Evolutionary conservation across 257 asterid species (phyloP), one percentile per base, ranked within the genome.

Genomic region (Datura wrightii): DNA sequence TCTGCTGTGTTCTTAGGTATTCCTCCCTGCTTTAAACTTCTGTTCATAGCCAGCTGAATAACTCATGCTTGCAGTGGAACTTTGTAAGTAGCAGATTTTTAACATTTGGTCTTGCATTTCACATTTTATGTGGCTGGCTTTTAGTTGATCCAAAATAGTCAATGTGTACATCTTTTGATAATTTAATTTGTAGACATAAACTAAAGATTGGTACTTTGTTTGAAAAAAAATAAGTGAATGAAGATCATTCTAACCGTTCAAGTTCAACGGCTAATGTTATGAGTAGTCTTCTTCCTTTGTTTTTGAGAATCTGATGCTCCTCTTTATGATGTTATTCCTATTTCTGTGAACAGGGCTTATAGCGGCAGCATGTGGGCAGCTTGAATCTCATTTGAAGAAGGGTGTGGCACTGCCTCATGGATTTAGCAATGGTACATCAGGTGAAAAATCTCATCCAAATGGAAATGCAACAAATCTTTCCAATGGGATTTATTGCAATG

Each of bases 291-390:
- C 46, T 11, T 36, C 60, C 53, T 6, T 76, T 10, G 44, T 56
- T 55, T 6, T 18, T 80, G 4, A 7, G 36, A 79, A 79, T 44
- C 71, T 56, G 2, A 19, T 9, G 37, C 79, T n/a, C 8, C 46
- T 19, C 7, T 3, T 2, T 18, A 59, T 59, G 39, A 31, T 63
- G 14, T 24, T n/a, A 52, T 46, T 80, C 42, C 39, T 78, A 63
- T 58, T 42, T 13, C 24, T 76, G 50, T 52, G 71, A 72, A 89
- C 93, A 93, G 97, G 97, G 81, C 92, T 93, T 46, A 85, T 93
- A 39, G 96, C 94, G 44, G 95, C 97, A 60, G 91, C 95, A 65
- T 80, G 90, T 66, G 95, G 94, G 34, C 95, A 93, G 86, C 90
- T 93, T 80, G 97, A 93, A 84, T 83, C 83, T 81, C 69, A 89